Base-by-base conservation (phyloP, 257 asterid genomes). In the Pogostemon cablin region DNA sequence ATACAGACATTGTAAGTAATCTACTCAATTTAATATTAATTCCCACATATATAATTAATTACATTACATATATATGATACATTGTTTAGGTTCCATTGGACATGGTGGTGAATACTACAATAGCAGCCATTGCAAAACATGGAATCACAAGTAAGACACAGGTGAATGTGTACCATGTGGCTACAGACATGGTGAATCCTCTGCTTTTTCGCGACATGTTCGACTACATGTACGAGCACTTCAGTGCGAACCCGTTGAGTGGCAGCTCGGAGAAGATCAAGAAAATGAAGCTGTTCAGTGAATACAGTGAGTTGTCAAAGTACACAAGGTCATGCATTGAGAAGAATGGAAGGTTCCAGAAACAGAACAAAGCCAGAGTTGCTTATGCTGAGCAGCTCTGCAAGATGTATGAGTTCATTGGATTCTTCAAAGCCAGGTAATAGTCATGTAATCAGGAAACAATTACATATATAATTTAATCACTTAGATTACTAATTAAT, bases 111-210 rank as follows among this genome's bases (percentile, higher is more conserved):
- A 82, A 77, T 46, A 78, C 84, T 55, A 77, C 80, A 1, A 73
- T 82, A 40, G 86, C 82, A 20, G 84, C 86, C 2, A 73, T 79
- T 11, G 86, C 86, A 1, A 82, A 81, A 25, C 73, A 81, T 37
- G 86, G 86, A 46, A 32, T 48, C 1, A 1, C 9, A 39, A 62
- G 63, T 6, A 73, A 54, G 63, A 12, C 75, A 10, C 8, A 70
- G 0, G 0, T 73, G 65, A 73, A 65, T 9, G 66, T 80, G 4
- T 80, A 80, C 77, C 82, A 80, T 9, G 65, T 69, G 52, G 72
- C 73, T 4, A 67, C 85, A 1, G 64, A 62, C 48, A 55, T 17
- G 8, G 62, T 65, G 35, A 80, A 80, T 34, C 85, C 82, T 6
- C 8, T 78, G 39, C 67, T 47, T 46, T 62, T 62, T 32, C 35